Percentiles rank a stretch among this genome's conserved stretches.
Evolutionary conservation across 2,329 filamentous ascomycete genomes (phyloP).

Genomic region (Lachnellula cervina): DNA sequence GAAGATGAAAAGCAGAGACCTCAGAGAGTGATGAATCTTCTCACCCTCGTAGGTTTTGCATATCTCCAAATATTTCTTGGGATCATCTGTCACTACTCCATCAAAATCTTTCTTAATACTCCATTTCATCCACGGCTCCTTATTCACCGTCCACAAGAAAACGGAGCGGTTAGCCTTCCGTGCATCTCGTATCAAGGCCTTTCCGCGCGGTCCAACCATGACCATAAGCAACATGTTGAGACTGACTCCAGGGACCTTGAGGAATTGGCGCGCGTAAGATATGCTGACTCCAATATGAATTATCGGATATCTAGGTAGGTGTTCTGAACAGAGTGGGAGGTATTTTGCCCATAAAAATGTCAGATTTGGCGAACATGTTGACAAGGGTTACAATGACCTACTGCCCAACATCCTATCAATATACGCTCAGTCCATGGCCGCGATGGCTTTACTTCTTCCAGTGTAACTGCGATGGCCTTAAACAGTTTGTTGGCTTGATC

Average conservation of each 20-base stretch:
- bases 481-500: slow-evolving; percentile 70
- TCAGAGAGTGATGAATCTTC: slow-evolving; percentile 11
- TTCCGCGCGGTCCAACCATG: slow-evolving; percentile 64
- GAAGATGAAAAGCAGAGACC: slow-evolving; percentile 14
- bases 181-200: slow-evolving; percentile 59
- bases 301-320: slow-evolving; percentile 59
- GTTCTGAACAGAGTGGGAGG: slow-evolving; percentile 55
- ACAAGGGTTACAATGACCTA: slow-evolving; percentile 32
- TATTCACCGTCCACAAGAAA: slow-evolving; percentile 85
- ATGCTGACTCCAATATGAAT: slow-evolving; percentile 63
- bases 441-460: slow-evolving; percentile 47
- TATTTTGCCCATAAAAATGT: slow-evolving; percentile 51
- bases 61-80: slow-evolving; percentile 60
- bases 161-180: slow-evolving; percentile 53
- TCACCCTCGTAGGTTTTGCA: slow-evolving; percentile 36
- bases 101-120: slow-evolving; percentile 61
- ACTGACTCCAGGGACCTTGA: slow-evolving; percentile 60
- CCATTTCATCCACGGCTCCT: slow-evolving; percentile 76
- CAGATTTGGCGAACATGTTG: background rate
- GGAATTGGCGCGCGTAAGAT: slow-evolving; percentile 61
- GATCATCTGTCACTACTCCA: slow-evolving; percentile 83
- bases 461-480: slow-evolving; percentile 57
- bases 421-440: slow-evolving; percentile 68
- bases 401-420: slow-evolving; percentile 78
- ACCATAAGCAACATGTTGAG: slow-evolving; percentile 73